These are phyloP conservation scores for Diaporthe sp. DNA, from an alignment of 2,329 filamentous ascomycete genomes.

Conservation along the genomic window DNA sequence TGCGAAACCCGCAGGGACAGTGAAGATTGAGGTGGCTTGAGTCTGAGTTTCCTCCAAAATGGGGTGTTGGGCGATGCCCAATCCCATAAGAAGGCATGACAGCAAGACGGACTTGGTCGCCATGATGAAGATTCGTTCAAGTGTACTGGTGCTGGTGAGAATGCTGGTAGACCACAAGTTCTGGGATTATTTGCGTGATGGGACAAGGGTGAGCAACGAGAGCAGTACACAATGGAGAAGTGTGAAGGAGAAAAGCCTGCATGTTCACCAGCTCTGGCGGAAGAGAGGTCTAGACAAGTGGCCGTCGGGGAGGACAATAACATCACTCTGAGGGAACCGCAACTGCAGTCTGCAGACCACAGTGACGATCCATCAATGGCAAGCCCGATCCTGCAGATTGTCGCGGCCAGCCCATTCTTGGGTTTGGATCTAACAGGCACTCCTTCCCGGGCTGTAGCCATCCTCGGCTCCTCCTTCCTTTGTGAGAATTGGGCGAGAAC, in stretches of 20 bases:
- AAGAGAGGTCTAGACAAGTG: neutral
- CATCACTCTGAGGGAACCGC: neutral
- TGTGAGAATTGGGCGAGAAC: neutral
- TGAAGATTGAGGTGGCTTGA: neutral
- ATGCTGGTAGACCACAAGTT: neutral
- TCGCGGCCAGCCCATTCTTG: neutral
- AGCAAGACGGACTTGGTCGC: constrained; percentile 5
- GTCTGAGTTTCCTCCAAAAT: neutral
- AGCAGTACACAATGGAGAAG: neutral
- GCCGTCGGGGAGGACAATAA: neutral
- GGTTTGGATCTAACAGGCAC: neutral
- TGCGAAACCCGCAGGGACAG: neutral
- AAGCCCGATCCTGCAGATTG: neutral
- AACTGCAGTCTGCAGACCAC: neutral
- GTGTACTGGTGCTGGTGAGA: neutral
- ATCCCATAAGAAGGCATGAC: constrained; percentile 9
- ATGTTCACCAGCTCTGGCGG: neutral
- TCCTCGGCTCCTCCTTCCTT: neutral
- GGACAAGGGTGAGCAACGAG: neutral
- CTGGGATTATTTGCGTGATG: neutral
- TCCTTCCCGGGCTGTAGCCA: neutral
- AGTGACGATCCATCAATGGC: neutral
- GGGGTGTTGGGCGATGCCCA: neutral
- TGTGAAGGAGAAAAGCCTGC: neutral
- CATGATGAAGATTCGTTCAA: constrained; percentile 15